Conservation (phyloP, 345 rosid genomes). For the Angophora floribunda region DNA sequence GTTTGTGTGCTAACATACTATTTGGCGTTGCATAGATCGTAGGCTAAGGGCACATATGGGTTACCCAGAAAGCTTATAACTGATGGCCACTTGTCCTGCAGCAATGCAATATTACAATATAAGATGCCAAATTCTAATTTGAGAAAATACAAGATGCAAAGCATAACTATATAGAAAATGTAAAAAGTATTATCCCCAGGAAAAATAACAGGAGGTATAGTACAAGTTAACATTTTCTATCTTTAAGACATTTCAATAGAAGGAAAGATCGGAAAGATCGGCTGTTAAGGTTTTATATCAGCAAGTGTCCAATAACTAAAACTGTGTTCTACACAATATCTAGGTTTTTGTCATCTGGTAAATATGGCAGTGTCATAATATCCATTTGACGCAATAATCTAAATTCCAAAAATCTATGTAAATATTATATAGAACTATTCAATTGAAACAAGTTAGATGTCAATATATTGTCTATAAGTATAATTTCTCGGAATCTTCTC, state of each 20-base stretch:
- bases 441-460: no score
- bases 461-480: no score
- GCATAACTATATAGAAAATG: no score
- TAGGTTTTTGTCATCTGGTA: background rate
- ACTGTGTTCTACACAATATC: background rate
- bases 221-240: no score
- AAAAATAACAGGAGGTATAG: no score
- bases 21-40: background rate
- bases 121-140: background rate
- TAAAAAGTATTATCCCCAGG: no score
- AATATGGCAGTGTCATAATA: background rate
- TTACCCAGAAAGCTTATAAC: background rate
- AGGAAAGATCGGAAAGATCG: background rate
- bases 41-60: background rate
- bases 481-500: background rate
- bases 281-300: background rate
- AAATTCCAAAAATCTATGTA: background rate
- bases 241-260: no score
- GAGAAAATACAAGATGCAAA: background rate
- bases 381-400: background rate
- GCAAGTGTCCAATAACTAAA: background rate
- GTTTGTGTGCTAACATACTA: background rate
- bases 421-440: background rate
- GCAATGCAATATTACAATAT: background rate
- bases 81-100: background rate